Evolutionary conservation across 768 basidiomycete genomes (phyloP), one percentile per base, ranked within the genome.

Genomic region (Boletus huronensis): DNA sequence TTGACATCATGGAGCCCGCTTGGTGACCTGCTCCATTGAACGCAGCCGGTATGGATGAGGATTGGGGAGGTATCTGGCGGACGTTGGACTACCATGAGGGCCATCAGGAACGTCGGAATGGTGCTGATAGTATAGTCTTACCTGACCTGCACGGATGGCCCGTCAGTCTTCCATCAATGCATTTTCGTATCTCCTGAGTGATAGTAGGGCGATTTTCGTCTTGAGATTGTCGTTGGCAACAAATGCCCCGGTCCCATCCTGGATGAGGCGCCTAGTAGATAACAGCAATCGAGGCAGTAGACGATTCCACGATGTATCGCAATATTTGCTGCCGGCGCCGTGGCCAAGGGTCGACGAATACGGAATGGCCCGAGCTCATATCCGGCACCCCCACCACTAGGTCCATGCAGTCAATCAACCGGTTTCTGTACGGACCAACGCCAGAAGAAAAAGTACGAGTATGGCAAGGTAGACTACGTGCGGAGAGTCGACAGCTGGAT

Each of bases 351-450:
- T 35, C 9, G 54, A 53, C 54, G 23, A 57, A 58, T 55, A 50
- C 46, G 61, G 62, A 46, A 54, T 8, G 3, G 8, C 17, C 23
- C 29, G 17, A 13, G 2, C 17, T 23, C 9, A 21, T 41, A 44
- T 54, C 29, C 31, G 19, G 52, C 44, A 8, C 50, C 11, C 31
- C 36, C 46, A 50, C 45, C 55, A 36, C 16, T 58, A 17, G 46
- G 58, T 43, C 65, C 58, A 92, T 93, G 90, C 90, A 93, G 70
- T 73, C 86, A 32, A 88, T 98, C 67, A 95, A 93, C 70, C 85
- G 93, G 39, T 94, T 95, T 70, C 73, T 99, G 42, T 98, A 98
- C 75, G 97, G 97, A 3, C 96, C 94, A 17, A 93, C 96, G 0
- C 88, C 95, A 23, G 94, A 98, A 72, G 97, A 99, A 75, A 85